phyloP scores from a whole-genome alignment of 2,329 filamentous ascomycete species.

The Pseudogymnoascus sp. region DNA sequence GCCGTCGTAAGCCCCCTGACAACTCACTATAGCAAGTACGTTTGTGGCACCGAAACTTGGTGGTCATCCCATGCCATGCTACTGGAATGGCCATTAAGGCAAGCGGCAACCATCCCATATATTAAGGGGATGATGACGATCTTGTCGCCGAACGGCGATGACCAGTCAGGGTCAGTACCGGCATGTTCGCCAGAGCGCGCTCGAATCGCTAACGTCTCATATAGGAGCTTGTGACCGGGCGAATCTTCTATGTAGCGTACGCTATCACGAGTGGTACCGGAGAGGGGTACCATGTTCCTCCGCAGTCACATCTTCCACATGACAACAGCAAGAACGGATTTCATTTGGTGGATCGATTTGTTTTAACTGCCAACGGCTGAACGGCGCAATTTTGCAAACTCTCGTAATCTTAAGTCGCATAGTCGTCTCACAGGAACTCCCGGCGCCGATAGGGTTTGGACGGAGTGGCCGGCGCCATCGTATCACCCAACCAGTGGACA shows the following conservation, averaged over 20 bases:
- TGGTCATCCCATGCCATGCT: not conserved
- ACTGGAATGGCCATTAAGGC: not conserved
- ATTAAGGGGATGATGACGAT: not conserved
- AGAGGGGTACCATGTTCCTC: not conserved
- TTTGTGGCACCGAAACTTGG: not conserved
- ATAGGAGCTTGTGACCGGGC: not conserved
- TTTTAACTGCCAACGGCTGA: not conserved
- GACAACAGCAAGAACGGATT: not conserved
- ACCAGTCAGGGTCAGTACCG: not conserved
- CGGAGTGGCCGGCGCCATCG: not conserved
- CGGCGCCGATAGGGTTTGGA: not conserved
- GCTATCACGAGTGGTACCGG: not conserved
- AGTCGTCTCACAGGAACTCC: not conserved
- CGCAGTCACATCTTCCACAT: not conserved
- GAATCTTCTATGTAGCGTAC: not conserved
- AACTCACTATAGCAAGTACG: not conserved
- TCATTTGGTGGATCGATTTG: not conserved
- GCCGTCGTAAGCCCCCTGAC: not conserved
- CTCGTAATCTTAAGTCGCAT: not conserved
- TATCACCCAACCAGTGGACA: not conserved
- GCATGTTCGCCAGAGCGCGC: not conserved
- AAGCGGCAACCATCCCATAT: no score
- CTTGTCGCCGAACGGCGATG: not conserved
- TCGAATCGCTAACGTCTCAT: not conserved
- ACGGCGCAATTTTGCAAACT: not conserved